phyloP scores from a whole-genome alignment of 352 stramenopile genomes.

The Phytophthora boehmeriae region DNA sequence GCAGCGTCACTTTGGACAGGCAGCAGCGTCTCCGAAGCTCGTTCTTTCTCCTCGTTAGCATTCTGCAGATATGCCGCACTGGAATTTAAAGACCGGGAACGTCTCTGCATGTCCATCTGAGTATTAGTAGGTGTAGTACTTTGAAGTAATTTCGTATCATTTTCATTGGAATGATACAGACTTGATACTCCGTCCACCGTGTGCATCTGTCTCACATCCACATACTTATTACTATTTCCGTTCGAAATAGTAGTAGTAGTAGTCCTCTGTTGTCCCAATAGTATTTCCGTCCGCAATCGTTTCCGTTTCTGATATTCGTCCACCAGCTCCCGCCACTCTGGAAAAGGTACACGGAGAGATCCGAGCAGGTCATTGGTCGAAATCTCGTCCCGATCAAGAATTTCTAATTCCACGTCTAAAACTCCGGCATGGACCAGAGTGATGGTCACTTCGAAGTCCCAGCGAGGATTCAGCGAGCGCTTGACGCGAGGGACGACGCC shows the following conservation, averaged over 20 bases:
- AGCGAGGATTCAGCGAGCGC: constrained; percentile 73
- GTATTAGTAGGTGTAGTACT: too few species aligned
- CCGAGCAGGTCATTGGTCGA: constrained; percentile 71
- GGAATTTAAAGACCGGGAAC: constrained; percentile 51
- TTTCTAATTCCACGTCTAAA: constrained; percentile 77
- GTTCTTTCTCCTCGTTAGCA: constrained; percentile 14
- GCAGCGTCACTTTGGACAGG: background rate
- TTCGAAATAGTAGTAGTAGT: too few species aligned
- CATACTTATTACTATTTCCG: constrained; percentile 13
- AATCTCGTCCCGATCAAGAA: constrained; percentile 78
- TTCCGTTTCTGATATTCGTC: constrained; percentile 46
- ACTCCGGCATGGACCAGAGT: constrained; percentile 55
- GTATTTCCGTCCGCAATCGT: constrained; percentile 12
- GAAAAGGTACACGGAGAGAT: constrained; percentile 71
- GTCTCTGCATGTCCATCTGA: constrained; percentile 29
- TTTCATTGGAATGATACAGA: constrained; percentile 14
- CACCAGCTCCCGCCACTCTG: constrained; percentile 62
- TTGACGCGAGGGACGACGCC: constrained; percentile 71
- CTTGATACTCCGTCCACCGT: constrained; percentile 5
- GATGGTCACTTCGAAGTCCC: constrained; percentile 69
- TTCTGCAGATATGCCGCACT: constrained; percentile 34
- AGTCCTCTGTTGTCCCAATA: constrained; percentile 5
- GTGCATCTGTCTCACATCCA: constrained; percentile 25
- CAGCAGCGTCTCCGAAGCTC: constrained; percentile 21
- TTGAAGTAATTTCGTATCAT: constrained; percentile 35